phyloP scores from a whole-genome alignment of 169 alveolate genomes.

The Eimeria maxima region DNA sequence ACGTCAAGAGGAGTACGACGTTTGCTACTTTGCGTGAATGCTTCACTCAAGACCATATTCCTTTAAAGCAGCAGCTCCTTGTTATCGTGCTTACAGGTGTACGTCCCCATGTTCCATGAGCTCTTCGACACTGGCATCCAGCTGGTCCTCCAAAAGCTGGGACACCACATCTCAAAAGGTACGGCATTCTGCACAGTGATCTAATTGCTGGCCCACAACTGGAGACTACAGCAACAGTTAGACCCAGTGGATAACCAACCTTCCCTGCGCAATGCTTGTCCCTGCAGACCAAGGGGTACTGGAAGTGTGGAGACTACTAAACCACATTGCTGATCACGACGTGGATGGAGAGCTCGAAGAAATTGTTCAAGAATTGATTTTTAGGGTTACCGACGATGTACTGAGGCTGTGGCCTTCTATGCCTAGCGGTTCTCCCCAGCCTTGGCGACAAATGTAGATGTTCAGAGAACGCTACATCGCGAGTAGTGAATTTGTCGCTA shows the following conservation, averaged over 20 bases:
- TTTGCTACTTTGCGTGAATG: background rate
- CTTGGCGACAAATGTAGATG: conserved; percentile 45
- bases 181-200: background rate
- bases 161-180: conserved; percentile 31
- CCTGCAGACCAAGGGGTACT: conserved; percentile 9
- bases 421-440: conserved; percentile 69
- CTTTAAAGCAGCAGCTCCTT: background rate
- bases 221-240: background rate
- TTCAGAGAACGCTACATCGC: background rate
- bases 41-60: background rate
- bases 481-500: conserved; percentile 39
- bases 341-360: conserved; percentile 55
- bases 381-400: conserved; percentile 13
- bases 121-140: conserved; percentile 54
- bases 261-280: background rate
- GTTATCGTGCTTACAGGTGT: conserved; percentile 29
- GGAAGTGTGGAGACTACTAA: conserved; percentile 57
- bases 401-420: conserved; percentile 49
- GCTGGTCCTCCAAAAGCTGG: conserved; percentile 61
- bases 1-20: background rate
- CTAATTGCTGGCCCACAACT: background rate
- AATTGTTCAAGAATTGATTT: conserved; percentile 26
- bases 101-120: conserved; percentile 70
- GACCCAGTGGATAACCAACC: background rate
- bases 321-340: conserved; percentile 61